Percentiles rank a stretch among this genome's conserved stretches.
Conservation (phyloP, 2,329 filamentous ascomycete species). For the Aspergillus quadricinctus region DNA sequence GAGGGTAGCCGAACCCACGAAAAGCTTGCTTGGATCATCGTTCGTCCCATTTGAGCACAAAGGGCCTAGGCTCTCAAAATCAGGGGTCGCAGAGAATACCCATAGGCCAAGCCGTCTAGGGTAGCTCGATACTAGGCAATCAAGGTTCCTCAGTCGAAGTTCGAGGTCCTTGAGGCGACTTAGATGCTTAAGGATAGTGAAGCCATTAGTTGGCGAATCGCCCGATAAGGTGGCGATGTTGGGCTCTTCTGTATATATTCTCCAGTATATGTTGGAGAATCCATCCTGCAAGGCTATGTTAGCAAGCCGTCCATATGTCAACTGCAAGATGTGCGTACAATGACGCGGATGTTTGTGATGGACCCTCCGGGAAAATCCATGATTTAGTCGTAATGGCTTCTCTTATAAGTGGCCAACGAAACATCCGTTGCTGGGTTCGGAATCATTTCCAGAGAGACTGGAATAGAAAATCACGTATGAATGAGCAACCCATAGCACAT, state of each 20-base stretch:
- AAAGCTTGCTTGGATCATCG: conserved; percentile 26
- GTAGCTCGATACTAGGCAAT: conserved; percentile 36
- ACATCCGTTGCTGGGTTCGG: conserved; percentile 18
- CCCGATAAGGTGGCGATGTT: conserved; percentile 25
- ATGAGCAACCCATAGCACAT: conserved; percentile 16
- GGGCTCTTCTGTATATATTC: conserved; percentile 38
- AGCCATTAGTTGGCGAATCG: conserved; percentile 33
- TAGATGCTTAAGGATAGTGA: conserved; percentile 34
- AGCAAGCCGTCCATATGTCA: conserved; percentile 9
- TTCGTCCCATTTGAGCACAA: conserved; percentile 23
- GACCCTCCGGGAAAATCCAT: conserved; percentile 43
- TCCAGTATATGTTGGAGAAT: conserved; percentile 42
- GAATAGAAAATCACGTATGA: conserved; percentile 8
- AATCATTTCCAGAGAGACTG: conserved; percentile 32
- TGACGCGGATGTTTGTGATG: conserved; percentile 39
- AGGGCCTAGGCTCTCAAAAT: conserved; percentile 32
- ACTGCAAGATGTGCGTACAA: conserved; percentile 30
- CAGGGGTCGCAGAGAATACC: conserved; percentile 37
- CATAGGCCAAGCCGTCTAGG: conserved; percentile 37
- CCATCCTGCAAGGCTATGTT: conserved; percentile 33
- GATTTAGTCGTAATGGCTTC: conserved; percentile 25
- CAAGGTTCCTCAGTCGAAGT: conserved; percentile 31
- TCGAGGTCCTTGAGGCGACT: conserved; percentile 38
- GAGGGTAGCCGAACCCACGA: conserved; percentile 27
- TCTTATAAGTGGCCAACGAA: conserved; percentile 24